Evolutionary conservation across 2,329 filamentous ascomycete species (phyloP).

Genomic region (Ascochyta koolunga): DNA sequence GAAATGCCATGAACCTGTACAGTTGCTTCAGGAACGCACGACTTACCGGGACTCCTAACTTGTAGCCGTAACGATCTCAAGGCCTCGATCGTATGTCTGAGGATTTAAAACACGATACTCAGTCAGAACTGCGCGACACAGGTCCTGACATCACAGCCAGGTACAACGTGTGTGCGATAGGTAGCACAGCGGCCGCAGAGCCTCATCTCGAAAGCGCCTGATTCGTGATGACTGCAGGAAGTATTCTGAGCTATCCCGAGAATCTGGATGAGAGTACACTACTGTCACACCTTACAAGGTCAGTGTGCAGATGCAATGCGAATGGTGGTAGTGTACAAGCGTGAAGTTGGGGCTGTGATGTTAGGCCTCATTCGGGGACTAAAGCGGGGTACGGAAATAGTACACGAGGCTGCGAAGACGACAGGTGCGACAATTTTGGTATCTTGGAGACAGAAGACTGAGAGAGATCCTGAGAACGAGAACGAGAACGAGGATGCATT

Average conservation of each 20-base stretch:
- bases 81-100: neutral
- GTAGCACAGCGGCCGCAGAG: conserved; percentile 17
- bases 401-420: conserved; percentile 1
- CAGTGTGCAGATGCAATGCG: neutral
- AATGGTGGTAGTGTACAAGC: neutral
- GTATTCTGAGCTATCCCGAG: neutral
- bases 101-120: neutral
- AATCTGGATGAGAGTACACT: neutral
- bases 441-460: neutral
- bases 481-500: neutral
- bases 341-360: conserved; percentile 5
- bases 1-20: neutral
- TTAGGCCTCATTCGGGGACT: conserved; percentile 14
- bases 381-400: conserved; percentile 14
- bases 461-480: too few relatives aligned
- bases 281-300: conserved; percentile 8
- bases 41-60: neutral
- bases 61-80: neutral
- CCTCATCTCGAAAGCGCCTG: conserved; percentile 6
- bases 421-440: neutral
- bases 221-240: neutral
- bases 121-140: neutral
- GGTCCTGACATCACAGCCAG: conserved; percentile 3
- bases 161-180: conserved; percentile 3
- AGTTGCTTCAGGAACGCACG: neutral